phyloP scores from a whole-genome alignment of 192 early-diverging fungal species.

The Coemansia sp. region DNA sequence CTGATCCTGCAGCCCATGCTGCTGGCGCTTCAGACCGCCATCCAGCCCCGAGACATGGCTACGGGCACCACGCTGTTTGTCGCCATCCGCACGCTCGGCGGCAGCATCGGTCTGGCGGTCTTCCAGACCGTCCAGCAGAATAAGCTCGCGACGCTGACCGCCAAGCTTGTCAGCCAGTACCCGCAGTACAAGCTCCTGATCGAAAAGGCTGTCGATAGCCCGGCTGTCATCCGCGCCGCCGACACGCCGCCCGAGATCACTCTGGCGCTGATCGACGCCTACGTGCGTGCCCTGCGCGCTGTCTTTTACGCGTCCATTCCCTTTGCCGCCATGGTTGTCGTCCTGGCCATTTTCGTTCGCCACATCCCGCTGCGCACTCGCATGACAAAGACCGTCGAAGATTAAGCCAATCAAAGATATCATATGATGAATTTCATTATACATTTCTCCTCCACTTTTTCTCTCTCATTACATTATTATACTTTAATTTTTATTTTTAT shows the following conservation, averaged over 20 bases:
- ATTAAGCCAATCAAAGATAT: background rate
- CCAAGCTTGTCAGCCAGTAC: constrained; percentile 28
- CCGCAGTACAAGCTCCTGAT: constrained; percentile 44
- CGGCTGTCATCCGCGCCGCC: constrained; percentile 20
- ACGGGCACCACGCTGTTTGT: constrained; percentile 63
- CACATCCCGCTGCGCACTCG: constrained; percentile 43
- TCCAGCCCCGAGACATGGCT: constrained; percentile 62
- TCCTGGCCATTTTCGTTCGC: constrained; percentile 52
- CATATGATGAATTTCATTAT: background rate
- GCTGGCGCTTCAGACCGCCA: constrained; percentile 66
- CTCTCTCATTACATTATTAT: background rate
- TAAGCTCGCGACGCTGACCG: constrained; percentile 29
- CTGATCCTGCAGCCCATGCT: constrained; percentile 66
- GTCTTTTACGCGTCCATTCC: constrained; percentile 57
- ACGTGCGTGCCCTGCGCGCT: constrained; percentile 51
- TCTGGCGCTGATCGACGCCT: constrained; percentile 44
- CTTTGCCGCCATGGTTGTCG: constrained; percentile 45
- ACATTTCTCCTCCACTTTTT: background rate
- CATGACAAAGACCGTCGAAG: constrained; percentile 28
- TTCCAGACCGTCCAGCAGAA: constrained; percentile 62
- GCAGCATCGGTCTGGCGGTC: constrained; percentile 60
- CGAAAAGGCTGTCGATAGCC: constrained; percentile 39
- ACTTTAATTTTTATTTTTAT: background rate
- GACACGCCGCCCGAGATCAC: constrained; percentile 37
- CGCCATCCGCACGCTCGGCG: constrained; percentile 66